Conservation (phyloP, 108 stramenopile species). For the Schizochytrium sp. region DNA sequence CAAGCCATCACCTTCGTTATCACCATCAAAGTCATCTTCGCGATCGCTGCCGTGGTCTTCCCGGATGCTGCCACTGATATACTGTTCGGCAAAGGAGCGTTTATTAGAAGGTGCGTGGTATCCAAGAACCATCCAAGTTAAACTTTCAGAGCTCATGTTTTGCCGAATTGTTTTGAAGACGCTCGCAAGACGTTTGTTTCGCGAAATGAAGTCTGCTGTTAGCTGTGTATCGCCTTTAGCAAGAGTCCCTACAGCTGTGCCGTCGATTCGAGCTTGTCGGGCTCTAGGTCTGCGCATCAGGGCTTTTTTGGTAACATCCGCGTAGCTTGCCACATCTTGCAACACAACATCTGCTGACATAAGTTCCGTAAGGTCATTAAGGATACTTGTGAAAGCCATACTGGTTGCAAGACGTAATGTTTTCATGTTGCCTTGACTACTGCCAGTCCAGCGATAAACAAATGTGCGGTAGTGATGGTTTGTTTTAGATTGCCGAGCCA, state of each 20-base stretch:
- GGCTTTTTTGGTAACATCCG: neutral
- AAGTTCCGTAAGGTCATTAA: neutral
- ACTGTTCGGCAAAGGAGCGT: neutral
- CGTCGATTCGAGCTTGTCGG: neutral
- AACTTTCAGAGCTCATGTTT: neutral
- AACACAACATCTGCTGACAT: constrained; percentile 25
- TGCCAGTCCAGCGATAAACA: neutral
- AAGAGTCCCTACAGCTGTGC: neutral
- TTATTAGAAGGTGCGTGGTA: neutral
- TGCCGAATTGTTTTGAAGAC: constrained; percentile 5
- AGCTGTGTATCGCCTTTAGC: neutral
- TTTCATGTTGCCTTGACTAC: neutral
- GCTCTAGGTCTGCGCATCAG: neutral
- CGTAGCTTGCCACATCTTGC: neutral
- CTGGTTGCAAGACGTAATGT: neutral
- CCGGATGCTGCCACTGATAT: neutral
- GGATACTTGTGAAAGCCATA: constrained; percentile 12
- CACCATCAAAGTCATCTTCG: neutral
- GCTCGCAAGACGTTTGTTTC: neutral
- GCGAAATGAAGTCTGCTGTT: constrained; percentile 12
- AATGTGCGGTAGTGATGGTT: neutral
- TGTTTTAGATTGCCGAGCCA: neutral
- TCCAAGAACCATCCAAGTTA: constrained; percentile 51
- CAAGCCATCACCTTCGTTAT: neutral
- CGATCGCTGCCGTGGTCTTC: neutral